These are phyloP conservation scores for Nephelium lappaceum DNA, from an alignment of 345 rosid genomes.

Conservation along the genomic window DNA sequence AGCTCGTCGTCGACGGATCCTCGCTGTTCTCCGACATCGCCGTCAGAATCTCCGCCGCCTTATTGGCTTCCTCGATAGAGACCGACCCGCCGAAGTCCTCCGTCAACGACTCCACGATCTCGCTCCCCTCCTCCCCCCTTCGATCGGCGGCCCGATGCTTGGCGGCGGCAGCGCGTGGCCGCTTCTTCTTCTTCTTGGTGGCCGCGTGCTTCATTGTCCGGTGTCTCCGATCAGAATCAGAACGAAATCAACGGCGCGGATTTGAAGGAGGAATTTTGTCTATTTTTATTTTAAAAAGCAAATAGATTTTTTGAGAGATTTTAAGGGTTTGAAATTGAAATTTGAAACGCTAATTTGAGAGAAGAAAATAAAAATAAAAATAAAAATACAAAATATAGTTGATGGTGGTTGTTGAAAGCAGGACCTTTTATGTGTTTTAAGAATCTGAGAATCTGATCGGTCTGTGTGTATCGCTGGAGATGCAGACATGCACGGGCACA, in stretches of 20 bases:
- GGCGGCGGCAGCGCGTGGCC: conserved; percentile 24
- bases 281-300: too few relatives aligned
- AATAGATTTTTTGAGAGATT: neutral
- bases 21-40: conserved; percentile 37
- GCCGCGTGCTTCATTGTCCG: conserved; percentile 47
- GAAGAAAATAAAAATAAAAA: neutral
- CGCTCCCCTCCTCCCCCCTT: conserved; percentile 9
- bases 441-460: conserved; percentile 4
- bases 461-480: neutral
- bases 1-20: conserved; percentile 49
- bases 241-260: conserved; percentile 9
- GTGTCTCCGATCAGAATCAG: neutral
- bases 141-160: conserved; percentile 14
- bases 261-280: neutral
- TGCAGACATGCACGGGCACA: too few relatives aligned
- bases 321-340: neutral
- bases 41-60: conserved; percentile 49
- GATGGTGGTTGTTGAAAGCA: neutral
- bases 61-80: conserved; percentile 56
- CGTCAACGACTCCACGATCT: conserved; percentile 36
- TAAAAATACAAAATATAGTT: neutral
- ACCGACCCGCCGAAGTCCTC: conserved; percentile 57
- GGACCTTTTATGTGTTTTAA: neutral
- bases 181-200: conserved; percentile 50
- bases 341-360: conserved; percentile 18